phyloP scores from a whole-genome alignment of 805 yeast genomes.

The Kodamaea jinghongensis region DNA sequence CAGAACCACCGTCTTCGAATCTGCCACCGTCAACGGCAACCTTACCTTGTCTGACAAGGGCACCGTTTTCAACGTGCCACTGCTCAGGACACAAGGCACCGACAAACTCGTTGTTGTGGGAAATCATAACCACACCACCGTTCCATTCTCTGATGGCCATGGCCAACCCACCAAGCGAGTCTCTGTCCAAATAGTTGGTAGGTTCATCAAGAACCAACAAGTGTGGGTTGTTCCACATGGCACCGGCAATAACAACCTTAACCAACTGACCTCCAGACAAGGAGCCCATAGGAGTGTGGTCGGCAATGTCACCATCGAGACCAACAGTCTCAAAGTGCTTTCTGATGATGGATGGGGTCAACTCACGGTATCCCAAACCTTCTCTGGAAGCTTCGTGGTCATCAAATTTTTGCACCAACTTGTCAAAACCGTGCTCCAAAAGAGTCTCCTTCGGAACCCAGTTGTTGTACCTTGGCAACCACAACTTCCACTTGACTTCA shows the following conservation, averaged over 20 bases:
- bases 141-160: conserved; percentile 97
- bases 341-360: conserved; percentile 86
- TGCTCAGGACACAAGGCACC: conserved; percentile 98
- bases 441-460: conserved; percentile 87
- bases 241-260: conserved; percentile 98
- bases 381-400: conserved; percentile 50
- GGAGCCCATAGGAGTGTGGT: conserved; percentile 95
- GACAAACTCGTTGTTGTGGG: conserved; percentile 95
- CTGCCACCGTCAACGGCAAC: conserved; percentile 71
- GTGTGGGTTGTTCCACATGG: conserved; percentile 99
- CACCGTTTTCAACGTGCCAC: conserved; percentile 95
- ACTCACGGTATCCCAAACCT: conserved; percentile 47
- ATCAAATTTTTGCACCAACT: conserved; percentile 44
- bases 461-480: conserved; percentile 90
- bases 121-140: conserved; percentile 98
- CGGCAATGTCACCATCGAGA: conserved; percentile 96
- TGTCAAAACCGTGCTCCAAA: conserved; percentile 56
- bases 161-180: conserved; percentile 95
- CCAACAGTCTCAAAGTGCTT: conserved; percentile 98
- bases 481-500: conserved; percentile 89
- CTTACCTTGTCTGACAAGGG: conserved; percentile 78
- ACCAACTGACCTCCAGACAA: conserved; percentile 98
- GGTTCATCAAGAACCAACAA: conserved; percentile 96
- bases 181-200: conserved; percentile 96
- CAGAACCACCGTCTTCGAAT: conserved; percentile 77